Evolutionary conservation across 345 rosid species (phyloP).

Genomic region (Lumnitzera racemosa): DNA sequence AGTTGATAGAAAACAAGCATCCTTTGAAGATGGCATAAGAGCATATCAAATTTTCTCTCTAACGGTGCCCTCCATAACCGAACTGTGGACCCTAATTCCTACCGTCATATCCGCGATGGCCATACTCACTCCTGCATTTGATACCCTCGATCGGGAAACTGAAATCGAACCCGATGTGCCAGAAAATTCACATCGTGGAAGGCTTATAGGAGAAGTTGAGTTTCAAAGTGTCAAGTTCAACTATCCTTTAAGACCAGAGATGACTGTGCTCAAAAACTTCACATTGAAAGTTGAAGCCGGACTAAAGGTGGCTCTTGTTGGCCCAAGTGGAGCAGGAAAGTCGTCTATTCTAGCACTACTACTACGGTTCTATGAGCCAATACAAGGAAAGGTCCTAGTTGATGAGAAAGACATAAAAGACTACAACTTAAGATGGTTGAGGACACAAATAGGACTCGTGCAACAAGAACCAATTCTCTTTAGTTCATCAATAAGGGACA

Average conservation of each 20-base stretch:
- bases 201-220: constrained; percentile 31
- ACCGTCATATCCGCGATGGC: constrained; percentile 43
- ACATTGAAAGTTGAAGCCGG: constrained; percentile 41
- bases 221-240: constrained; percentile 37
- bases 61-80: constrained; percentile 65
- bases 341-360: constrained; percentile 54
- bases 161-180: constrained; percentile 40
- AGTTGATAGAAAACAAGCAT: constrained; percentile 28
- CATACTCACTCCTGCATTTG: constrained; percentile 42
- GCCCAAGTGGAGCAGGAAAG: constrained; percentile 64
- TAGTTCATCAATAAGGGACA: constrained; percentile 38
- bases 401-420: constrained; percentile 30
- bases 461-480: constrained; percentile 56
- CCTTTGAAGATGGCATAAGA: constrained; percentile 38
- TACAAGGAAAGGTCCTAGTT: constrained; percentile 30
- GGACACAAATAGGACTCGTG: constrained; percentile 44
- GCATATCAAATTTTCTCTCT: constrained; percentile 67
- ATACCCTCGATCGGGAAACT: constrained; percentile 45
- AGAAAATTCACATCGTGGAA: constrained; percentile 7
- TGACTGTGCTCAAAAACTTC: constrained; percentile 41
- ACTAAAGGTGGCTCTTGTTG: constrained; percentile 40
- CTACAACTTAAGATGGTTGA: constrained; percentile 33
- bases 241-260: constrained; percentile 53
- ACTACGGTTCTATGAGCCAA: constrained; percentile 39
- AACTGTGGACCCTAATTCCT: constrained; percentile 60